Percentiles rank a stretch among this genome's conserved stretches.
phyloP scores from a whole-genome alignment of 2,329 filamentous ascomycete genomes.

The Raffaelea deltoideospora region DNA sequence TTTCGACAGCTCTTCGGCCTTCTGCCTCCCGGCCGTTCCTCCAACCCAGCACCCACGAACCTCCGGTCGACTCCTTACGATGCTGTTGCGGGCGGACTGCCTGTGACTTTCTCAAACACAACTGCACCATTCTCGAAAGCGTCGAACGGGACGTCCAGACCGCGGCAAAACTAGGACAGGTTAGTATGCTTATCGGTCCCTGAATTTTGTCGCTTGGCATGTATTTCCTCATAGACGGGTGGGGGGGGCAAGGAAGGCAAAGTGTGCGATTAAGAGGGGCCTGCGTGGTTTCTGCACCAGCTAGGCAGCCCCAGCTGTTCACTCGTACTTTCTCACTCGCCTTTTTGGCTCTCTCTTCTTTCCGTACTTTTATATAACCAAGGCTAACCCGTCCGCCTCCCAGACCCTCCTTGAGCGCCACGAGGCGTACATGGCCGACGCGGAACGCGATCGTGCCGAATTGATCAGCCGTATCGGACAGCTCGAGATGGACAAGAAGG shows the following conservation, averaged over 20 bases:
- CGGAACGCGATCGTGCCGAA: slow-evolving; percentile 66
- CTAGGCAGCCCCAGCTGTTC: neutral
- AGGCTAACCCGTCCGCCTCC: slow-evolving; percentile 15
- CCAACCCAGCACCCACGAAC: too few relatives aligned
- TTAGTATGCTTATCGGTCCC: slow-evolving; percentile 30
- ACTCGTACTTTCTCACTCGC: neutral
- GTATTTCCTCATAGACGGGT: too few relatives aligned
- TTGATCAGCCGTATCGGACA: slow-evolving; percentile 59
- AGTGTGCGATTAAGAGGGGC: too few relatives aligned
- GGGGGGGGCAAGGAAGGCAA: too few relatives aligned
- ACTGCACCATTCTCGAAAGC: slow-evolving; percentile 59
- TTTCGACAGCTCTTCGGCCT: too few relatives aligned
- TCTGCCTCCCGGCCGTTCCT: too few relatives aligned
- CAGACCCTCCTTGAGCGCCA: slow-evolving; percentile 86
- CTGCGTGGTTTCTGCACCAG: too few relatives aligned
- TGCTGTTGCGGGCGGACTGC: slow-evolving; percentile 80
- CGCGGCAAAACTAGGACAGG: slow-evolving; percentile 82
- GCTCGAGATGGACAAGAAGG: slow-evolving; percentile 59
- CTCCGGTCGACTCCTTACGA: slow-evolving; percentile 6
- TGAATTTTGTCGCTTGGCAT: neutral
- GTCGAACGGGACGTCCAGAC: slow-evolving; percentile 79
- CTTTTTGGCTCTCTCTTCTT: neutral
- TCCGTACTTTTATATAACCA: neutral
- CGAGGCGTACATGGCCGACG: slow-evolving; percentile 87
- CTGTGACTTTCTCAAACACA: slow-evolving; percentile 70